Evolutionary conservation across 345 rosid species (phyloP), one percentile per base, ranked within the genome.

Genomic region (Arabidopsis arenosa): DNA sequence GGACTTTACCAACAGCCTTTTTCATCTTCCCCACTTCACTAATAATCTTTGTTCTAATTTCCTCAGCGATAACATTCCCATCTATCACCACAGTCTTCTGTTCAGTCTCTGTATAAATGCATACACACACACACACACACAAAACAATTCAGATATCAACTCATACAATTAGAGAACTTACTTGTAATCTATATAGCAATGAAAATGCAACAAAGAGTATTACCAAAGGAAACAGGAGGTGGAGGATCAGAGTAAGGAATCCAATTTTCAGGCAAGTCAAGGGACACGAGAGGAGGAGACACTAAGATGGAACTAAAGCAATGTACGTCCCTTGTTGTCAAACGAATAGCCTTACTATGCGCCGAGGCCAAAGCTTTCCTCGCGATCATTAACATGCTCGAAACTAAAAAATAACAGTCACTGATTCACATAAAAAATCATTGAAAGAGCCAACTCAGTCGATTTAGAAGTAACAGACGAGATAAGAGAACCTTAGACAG

Each of bases 51-150:
- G 84, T 83, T 74, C 85, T 86, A 79, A 92, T 90, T 68, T 85
- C 87, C 56, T 95, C 96, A 0, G 97, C 91, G 4, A 94, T 89
- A 58, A 80, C 79, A 81, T 87, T 94, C 12, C 96, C 98, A 81
- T 94, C 88, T 48, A 92, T 89, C 43, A 89, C 75, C 32, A 81
- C 63, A 44, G 90, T 86, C 44, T 70, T 68, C 75, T 79, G 83
- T 51, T 69, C 77, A 71, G 67, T 45, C 17, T 79, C 95, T 86
- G 85, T 7, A 79, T 69, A 57, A 75, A 75, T 15, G 45, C 62
- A 70, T 56, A 43, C 37, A 53, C 68, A 21, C 47, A 55, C 21
- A 55, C 21, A 43, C 28, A 18, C 13, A 39, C 2, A 11, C 5
- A 11, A 1, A 7, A 14, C 5, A 36, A 32, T 52, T 10, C 35